Conservation (phyloP, 768 basidiomycete species). For the Fomitopsis serialis region DNA sequence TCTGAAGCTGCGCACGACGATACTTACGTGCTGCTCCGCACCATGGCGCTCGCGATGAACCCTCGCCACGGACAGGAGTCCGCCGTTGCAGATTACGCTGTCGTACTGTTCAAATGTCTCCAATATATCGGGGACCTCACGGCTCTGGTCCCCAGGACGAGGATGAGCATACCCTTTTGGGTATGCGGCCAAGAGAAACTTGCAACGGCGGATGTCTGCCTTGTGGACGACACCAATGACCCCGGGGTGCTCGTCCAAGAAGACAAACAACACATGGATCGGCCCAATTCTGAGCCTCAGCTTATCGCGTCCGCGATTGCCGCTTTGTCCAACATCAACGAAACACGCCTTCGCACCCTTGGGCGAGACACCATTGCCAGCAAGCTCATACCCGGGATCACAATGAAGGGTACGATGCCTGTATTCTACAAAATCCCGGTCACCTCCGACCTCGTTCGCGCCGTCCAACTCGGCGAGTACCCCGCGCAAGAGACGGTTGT, state of each 20-base stretch:
- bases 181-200: conserved; percentile 9
- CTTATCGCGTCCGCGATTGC: conserved; percentile 4
- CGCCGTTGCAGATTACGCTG: conserved; percentile 12
- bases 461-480: conserved; percentile 11
- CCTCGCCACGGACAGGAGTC: conserved; percentile 6
- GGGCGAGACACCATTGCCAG: conserved; percentile 2
- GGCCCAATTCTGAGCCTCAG: conserved; percentile 10
- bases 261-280: conserved; percentile 7
- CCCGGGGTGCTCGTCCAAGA: conserved; percentile 16
- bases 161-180: conserved; percentile 3
- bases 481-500: conserved; percentile 15
- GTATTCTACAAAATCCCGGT: conserved; percentile 22
- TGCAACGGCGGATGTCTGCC: conserved; percentile 13
- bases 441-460: conserved; percentile 11
- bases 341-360: neutral
- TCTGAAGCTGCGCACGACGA: conserved; percentile 4
- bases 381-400: conserved; percentile 17
- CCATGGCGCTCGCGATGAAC: conserved; percentile 12
- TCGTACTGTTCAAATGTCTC: conserved; percentile 7
- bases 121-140: conserved; percentile 5
- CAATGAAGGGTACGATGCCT: conserved; percentile 17
- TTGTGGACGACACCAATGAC: conserved; percentile 3
- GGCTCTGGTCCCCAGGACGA: conserved; percentile 3
- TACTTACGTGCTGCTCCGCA: conserved; percentile 2
- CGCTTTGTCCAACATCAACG: conserved; percentile 10